Percentiles rank a stretch among this genome's conserved stretches.
These are phyloP conservation scores for Cystofilobasidium ferigula DNA, from an alignment of 768 basidiomycete species.

Conservation along the genomic window DNA sequence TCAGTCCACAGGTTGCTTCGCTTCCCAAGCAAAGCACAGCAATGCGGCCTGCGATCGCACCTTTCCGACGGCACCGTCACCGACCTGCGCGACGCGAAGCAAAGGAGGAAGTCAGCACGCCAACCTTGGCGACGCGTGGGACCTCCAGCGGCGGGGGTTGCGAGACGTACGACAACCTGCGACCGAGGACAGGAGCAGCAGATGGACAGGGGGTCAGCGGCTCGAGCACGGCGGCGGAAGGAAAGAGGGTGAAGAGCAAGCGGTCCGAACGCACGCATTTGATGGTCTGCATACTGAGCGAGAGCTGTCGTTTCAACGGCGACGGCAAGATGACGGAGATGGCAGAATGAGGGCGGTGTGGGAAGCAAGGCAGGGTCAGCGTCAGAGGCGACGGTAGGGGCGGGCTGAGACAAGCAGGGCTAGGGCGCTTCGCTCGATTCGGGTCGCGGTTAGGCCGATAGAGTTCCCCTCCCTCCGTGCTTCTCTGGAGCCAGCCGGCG, in stretches of 20 bases:
- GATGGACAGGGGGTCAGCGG: slow-evolving; percentile 12
- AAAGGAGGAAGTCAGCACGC: background rate
- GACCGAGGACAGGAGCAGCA: background rate
- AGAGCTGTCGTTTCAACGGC: background rate
- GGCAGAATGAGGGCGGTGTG: background rate
- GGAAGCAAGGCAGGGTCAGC: background rate
- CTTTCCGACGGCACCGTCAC: slow-evolving; percentile 97
- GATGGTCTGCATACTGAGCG: slow-evolving; percentile 97
- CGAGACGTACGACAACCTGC: slow-evolving; percentile 24
- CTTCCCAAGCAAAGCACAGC: background rate
- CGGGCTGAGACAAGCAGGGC: background rate
- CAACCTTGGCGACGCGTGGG: background rate
- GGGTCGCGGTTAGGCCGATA: no score
- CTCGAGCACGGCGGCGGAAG: background rate
- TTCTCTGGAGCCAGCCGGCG: no score
- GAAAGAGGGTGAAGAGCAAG: background rate
- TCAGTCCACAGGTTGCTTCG: background rate
- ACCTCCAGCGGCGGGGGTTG: background rate
- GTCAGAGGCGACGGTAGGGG: background rate
- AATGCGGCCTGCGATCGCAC: slow-evolving; percentile 44
- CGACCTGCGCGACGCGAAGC: slow-evolving; percentile 44
- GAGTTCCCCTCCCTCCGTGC: no score
- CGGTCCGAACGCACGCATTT: slow-evolving; percentile 61
- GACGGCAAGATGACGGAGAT: background rate
- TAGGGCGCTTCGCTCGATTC: no score